These are phyloP conservation scores for Fusarium concolor DNA, from an alignment of 2,329 filamentous ascomycete species.

Conservation along the genomic window DNA sequence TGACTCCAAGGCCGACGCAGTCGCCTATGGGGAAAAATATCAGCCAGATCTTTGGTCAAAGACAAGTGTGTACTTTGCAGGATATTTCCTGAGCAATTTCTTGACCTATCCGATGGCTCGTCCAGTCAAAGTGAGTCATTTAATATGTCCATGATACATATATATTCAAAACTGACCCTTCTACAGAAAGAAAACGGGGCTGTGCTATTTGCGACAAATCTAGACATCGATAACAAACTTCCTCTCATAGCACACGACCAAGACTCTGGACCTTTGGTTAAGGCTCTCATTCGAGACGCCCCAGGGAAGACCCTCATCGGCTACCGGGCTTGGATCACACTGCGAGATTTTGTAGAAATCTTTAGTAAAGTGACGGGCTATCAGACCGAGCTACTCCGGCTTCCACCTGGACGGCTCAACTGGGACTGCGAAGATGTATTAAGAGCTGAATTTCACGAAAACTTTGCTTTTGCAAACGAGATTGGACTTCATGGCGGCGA, in stretches of 20 bases:
- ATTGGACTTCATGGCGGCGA: no score
- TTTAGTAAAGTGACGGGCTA: conserved; percentile 1
- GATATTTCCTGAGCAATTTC: conserved; percentile 8
- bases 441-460: neutral
- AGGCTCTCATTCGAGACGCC: neutral
- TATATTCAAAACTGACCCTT: conserved; percentile 2
- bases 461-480: conserved; percentile 9
- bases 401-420: neutral
- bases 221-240: conserved; percentile 1
- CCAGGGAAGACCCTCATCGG: neutral
- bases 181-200: neutral
- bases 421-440: neutral
- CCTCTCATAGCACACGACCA: conserved; percentile 8
- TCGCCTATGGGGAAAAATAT: neutral
- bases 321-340: conserved; percentile 9
- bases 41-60: conserved; percentile 8
- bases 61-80: conserved; percentile 3
- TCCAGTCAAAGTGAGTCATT: neutral
- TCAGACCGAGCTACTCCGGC: neutral
- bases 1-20: conserved; percentile 12
- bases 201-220: conserved; percentile 7
- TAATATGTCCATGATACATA: neutral
- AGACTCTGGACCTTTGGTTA: conserved; percentile 2
- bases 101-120: conserved; percentile 11
- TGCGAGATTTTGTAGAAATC: neutral